phyloP scores from a whole-genome alignment of 2,329 filamentous ascomycete species.

The Ophiobolus disseminans region DNA sequence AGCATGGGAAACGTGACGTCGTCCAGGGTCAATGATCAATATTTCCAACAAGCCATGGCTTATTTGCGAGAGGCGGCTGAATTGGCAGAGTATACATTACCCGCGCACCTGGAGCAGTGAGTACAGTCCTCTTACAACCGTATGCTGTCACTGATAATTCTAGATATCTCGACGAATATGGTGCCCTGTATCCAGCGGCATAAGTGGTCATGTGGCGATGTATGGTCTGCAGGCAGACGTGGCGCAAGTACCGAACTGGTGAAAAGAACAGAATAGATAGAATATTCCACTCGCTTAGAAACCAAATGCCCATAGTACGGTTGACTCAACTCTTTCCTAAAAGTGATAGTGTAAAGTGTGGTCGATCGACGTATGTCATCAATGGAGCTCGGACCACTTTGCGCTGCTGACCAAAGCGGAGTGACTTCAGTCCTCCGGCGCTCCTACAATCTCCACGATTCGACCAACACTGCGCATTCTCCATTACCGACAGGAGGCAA shows the following conservation, averaged over 20 bases:
- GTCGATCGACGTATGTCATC: background rate
- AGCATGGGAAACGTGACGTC: slow-evolving; percentile 60
- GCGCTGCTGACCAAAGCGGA: background rate
- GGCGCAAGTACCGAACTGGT: no score
- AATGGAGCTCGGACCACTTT: slow-evolving; percentile 3
- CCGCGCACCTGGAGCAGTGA: slow-evolving; percentile 57
- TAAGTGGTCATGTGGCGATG: background rate
- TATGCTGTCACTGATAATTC: slow-evolving; percentile 6
- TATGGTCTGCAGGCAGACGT: background rate
- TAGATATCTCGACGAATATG: slow-evolving; percentile 57
- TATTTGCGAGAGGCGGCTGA: slow-evolving; percentile 54
- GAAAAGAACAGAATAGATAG: no score
- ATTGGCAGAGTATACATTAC: slow-evolving; percentile 53
- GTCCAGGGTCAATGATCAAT: slow-evolving; percentile 51
- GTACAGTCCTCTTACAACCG: slow-evolving; percentile 11
- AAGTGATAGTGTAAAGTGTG: background rate
- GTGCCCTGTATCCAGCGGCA: slow-evolving; percentile 24
- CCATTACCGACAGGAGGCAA: background rate
- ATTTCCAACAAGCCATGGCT: slow-evolving; percentile 56
- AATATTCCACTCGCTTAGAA: no score
- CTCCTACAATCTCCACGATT: background rate
- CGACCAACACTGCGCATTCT: background rate
- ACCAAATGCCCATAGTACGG: no score
- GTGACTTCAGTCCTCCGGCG: background rate
- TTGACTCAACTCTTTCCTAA: background rate